Conservation (phyloP, 2,329 filamentous ascomycete species). For the Alternaria gansuensis region DNA sequence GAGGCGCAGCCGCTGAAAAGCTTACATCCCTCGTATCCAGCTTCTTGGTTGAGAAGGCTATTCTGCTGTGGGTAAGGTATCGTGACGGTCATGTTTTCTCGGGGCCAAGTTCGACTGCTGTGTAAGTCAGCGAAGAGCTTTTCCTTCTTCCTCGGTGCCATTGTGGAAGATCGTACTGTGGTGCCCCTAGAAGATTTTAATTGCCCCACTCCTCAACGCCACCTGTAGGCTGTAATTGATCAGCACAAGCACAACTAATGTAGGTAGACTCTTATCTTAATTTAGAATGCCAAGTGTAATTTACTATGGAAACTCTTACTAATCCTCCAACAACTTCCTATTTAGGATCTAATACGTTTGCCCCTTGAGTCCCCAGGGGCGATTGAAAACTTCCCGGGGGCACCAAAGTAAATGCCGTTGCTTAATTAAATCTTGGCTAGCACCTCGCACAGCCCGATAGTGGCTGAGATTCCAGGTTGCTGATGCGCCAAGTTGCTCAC, state of each 20-base stretch:
- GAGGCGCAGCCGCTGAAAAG: slow-evolving; percentile 51
- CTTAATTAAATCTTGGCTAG: slow-evolving; percentile 48
- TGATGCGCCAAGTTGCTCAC: slow-evolving; percentile 48
- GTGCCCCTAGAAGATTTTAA: no score
- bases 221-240: no score
- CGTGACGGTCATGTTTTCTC: slow-evolving; percentile 31
- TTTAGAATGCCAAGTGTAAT: no score
- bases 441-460: slow-evolving; percentile 54
- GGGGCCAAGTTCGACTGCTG: slow-evolving; percentile 34
- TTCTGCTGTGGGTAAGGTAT: slow-evolving; percentile 51
- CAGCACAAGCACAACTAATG: no score
- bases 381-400: no score
- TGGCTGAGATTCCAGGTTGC: slow-evolving; percentile 39
- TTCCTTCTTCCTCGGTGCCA: slow-evolving; percentile 43
- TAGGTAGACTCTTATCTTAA: no score
- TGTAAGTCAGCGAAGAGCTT: slow-evolving; percentile 38
- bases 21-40: slow-evolving; percentile 50
- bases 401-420: slow-evolving; percentile 53
- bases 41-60: slow-evolving; percentile 39
- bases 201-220: no score
- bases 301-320: no score
- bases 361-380: no score
- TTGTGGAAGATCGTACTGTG: slow-evolving; percentile 45
- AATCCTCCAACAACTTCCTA: no score
- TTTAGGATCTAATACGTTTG: no score